Evolutionary conservation across 108 stramenopile genomes (phyloP), one percentile per base, ranked within the genome.

Genomic region (Pseudonitzschia delicatissima): DNA sequence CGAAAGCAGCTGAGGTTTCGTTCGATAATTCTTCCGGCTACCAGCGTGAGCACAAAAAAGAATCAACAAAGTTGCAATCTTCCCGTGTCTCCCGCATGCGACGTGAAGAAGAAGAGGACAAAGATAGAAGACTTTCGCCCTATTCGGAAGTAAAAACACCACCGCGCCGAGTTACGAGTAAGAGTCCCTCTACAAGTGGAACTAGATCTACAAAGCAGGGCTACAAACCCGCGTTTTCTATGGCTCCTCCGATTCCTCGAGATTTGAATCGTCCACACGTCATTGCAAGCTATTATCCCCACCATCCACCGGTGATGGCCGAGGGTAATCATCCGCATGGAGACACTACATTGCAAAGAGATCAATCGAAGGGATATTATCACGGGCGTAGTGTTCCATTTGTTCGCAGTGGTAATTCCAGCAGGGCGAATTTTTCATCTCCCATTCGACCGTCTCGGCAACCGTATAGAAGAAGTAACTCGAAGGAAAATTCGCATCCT

Each of bases 261-360:
- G 51, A 57, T 25, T 37, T 52, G 53, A 20, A n/a, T 47, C n/a
- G 32, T 47, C 66, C 66, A 52, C 34, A 27, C 27, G 45, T 15
- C 23, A 28, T 29, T 35, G 8, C 15, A 55, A 12, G 32, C 7
- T 5, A 55, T 55, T 55, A 55, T 55, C 31, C 29, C 32, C 7
- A 35, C 17, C 47, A 8, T 28, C 15, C 12, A 12, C 31, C 53
- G 5, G 15, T 33, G 17, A 5, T 33, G 12, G 57, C 27, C 17
- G 57, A n/a, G 28, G 25, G 17, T 29, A 28, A 31, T 26, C 57
- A 31, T 31, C 45, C n/a, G n/a, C n/a, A n/a, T n/a, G n/a, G n/a
- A n/a, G n/a, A n/a, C n/a, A n/a, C n/a, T n/a, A n/a, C n/a, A n/a
- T n/a, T n/a, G n/a, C n/a, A n/a, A n/a, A n/a, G n/a, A n/a, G n/a